These are phyloP conservation scores for Ilex paraguariensis DNA, from an alignment of 305 asterid genomes.

Conservation along the genomic window DNA sequence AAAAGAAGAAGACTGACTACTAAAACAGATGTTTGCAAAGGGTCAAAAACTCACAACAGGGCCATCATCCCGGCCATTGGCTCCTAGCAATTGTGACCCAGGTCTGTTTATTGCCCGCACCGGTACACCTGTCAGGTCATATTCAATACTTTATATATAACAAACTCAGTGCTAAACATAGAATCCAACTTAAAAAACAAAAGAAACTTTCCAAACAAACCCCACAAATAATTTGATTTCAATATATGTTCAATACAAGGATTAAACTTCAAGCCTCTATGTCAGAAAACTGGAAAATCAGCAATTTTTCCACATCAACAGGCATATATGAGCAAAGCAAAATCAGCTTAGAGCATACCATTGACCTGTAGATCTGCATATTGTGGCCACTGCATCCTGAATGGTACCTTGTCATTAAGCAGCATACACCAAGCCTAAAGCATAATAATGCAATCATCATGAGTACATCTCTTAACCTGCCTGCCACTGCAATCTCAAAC, in stretches of 20 bases:
- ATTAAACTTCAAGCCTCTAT: too few species aligned
- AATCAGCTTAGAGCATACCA: constrained; percentile 40
- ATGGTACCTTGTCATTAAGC: constrained; percentile 92
- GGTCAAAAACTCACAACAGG: constrained; percentile 62
- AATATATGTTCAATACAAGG: too few species aligned
- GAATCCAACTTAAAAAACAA: too few species aligned
- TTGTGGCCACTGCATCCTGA: constrained; percentile 99
- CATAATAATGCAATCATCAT: constrained; percentile 23
- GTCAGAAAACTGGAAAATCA: too few species aligned
- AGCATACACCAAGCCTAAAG: constrained; percentile 99
- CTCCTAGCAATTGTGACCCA: constrained; percentile 84
- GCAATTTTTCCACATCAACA: too few species aligned
- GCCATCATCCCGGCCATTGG: constrained; percentile 99
- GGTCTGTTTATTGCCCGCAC: constrained; percentile 92
- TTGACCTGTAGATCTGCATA: constrained; percentile 91
- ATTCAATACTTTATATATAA: neutral
- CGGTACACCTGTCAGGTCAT: constrained; percentile 63
- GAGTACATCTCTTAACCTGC: constrained; percentile 3
- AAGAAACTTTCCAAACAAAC: too few species aligned
- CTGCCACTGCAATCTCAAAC: too few species aligned
- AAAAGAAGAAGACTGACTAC: neutral
- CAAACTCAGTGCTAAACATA: too few species aligned
- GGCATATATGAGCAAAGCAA: neutral
- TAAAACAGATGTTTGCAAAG: neutral
- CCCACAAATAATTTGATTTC: too few species aligned